These are phyloP conservation scores for Torulaspora pretoriensis DNA, from an alignment of 1,139 yeast genomes.

Conservation along the genomic window DNA sequence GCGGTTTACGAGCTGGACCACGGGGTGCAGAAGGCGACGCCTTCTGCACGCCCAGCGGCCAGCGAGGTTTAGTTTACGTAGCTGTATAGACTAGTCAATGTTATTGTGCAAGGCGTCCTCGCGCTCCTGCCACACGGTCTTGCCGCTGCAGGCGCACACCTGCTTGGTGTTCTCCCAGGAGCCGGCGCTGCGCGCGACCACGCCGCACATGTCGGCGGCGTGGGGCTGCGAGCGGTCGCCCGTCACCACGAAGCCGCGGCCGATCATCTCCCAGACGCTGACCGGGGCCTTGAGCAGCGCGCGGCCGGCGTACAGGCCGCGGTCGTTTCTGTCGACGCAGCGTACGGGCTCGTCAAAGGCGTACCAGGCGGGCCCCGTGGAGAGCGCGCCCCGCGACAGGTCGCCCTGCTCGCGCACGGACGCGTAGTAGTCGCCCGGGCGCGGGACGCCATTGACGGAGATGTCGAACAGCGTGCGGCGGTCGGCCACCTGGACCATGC, in stretches of 20 bases:
- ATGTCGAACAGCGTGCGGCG: constrained; percentile 62
- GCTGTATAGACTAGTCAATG: not conserved
- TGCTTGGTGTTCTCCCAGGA: constrained; percentile 93
- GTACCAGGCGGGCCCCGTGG: constrained; percentile 56
- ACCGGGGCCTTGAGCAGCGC: constrained; percentile 57
- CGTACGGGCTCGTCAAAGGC: constrained; percentile 42
- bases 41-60: constrained; percentile 3
- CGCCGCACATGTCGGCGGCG: constrained; percentile 61
- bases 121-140: constrained; percentile 94
- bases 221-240: constrained; percentile 38
- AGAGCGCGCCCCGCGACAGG: constrained; percentile 64
- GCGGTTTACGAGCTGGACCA: constrained; percentile 28
- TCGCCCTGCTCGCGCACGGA: constrained; percentile 69
- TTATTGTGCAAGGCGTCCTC: constrained; percentile 48
- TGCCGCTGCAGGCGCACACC: constrained; percentile 92
- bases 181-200: constrained; percentile 94
- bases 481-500: constrained; percentile 67
- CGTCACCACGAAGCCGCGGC: constrained; percentile 70
- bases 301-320: constrained; percentile 46
- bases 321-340: constrained; percentile 37
- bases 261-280: constrained; percentile 63
- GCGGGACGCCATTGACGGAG: constrained; percentile 63
- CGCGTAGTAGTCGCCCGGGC: constrained; percentile 63
- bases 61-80: not conserved
- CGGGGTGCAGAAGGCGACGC: not conserved